Conservation (phyloP, 805 yeast genomes). For the Starmerella asiatica region DNA sequence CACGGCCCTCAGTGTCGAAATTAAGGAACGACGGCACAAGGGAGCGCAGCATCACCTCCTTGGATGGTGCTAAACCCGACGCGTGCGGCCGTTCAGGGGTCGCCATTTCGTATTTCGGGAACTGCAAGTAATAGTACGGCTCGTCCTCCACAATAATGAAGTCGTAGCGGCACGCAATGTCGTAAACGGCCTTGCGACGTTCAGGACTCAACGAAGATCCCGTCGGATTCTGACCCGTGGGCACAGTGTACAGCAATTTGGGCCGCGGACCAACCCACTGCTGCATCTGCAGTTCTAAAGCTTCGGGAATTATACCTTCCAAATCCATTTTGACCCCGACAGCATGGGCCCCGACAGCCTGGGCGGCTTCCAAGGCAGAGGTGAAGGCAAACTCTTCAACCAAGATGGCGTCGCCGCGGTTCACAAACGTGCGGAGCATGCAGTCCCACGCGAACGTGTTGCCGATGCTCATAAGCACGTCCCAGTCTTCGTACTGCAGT, state of each 20-base stretch:
- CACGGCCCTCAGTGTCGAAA: constrained; percentile 77
- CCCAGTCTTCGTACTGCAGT: constrained; percentile 57
- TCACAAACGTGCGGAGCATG: constrained; percentile 58
- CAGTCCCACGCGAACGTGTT: constrained; percentile 88
- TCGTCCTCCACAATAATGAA: constrained; percentile 85
- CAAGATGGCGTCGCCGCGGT: constrained; percentile 69
- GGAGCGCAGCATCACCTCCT: constrained; percentile 51
- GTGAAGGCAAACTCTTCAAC: constrained; percentile 75
- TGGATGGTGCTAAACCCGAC: constrained; percentile 26
- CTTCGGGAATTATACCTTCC: constrained; percentile 63
- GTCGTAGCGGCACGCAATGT: constrained; percentile 72
- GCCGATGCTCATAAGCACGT: constrained; percentile 56
- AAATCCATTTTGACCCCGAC: constrained; percentile 70
- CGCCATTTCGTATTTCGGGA: constrained; percentile 48
- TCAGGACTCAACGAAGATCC: constrained; percentile 70
- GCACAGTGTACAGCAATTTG: constrained; percentile 74
- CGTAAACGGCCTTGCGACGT: constrained; percentile 65
- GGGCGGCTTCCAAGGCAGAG: constrained; percentile 70
- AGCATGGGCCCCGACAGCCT: constrained; percentile 52
- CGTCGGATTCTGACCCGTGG: constrained; percentile 97
- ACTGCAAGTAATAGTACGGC: constrained; percentile 93
- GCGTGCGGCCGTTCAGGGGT: constrained; percentile 29
- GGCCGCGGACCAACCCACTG: constrained; percentile 56
- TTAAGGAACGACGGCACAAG: constrained; percentile 65
- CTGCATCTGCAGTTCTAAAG: constrained; percentile 45